phyloP scores from a whole-genome alignment of 805 yeast species.

The Cyberlindnera mycetangii region DNA sequence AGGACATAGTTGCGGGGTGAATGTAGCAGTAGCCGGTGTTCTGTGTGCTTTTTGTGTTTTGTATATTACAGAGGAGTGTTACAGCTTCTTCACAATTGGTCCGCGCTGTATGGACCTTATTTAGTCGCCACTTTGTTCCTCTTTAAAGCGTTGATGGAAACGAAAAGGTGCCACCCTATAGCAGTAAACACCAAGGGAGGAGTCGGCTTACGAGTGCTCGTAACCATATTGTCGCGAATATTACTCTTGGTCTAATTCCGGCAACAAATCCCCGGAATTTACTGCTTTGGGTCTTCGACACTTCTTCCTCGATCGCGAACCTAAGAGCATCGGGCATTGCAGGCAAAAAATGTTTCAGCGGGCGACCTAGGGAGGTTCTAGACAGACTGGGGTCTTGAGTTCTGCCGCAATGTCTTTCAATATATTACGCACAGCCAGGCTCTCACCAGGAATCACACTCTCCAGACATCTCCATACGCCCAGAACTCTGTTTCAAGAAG shows the following conservation, averaged over 20 bases:
- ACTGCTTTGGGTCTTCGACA: neutral
- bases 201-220: neutral
- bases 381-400: neutral
- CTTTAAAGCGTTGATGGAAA: neutral
- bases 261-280: neutral
- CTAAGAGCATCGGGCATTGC: neutral
- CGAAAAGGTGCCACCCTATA: neutral
- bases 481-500: slow-evolving; percentile 5
- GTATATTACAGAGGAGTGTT: neutral
- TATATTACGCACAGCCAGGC: slow-evolving; percentile 7
- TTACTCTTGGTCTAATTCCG: neutral
- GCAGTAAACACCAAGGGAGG: neutral
- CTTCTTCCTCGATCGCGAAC: neutral
- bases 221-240: neutral
- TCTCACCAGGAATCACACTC: neutral
- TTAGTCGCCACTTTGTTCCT: too few relatives aligned
- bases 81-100: neutral
- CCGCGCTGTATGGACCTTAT: neutral
- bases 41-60: neutral
- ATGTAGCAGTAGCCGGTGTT: neutral
- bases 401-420: neutral
- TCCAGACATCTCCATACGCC: slow-evolving; percentile 9
- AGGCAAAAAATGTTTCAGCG: slow-evolving; percentile 1
- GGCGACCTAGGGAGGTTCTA: neutral
- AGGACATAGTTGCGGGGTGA: slow-evolving; percentile 17